These are phyloP conservation scores for Ulmus americana DNA, from an alignment of 331 rosid species.

Conservation along the genomic window DNA sequence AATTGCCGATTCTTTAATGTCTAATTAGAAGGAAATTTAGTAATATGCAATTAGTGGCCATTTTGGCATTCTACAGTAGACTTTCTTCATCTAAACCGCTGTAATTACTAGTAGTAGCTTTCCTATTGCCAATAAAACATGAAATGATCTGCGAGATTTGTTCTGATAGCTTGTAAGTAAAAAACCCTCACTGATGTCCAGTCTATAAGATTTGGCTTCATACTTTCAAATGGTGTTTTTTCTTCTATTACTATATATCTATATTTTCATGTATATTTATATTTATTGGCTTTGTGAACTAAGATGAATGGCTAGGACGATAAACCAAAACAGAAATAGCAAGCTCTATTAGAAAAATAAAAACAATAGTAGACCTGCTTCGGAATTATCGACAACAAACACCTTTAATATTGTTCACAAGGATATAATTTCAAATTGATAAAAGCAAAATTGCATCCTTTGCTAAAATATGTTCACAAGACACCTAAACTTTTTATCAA, in stretches of 20 bases:
- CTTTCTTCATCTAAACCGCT: conserved; percentile 1
- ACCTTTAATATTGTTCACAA: background rate
- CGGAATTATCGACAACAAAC: background rate
- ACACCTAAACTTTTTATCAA: conserved; percentile 1
- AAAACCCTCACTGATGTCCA: background rate
- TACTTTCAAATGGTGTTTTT: background rate
- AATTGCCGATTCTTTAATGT: conserved; percentile 5
- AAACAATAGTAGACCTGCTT: too few species aligned
- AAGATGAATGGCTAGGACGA: background rate
- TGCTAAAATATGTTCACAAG: too few species aligned
- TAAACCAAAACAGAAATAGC: background rate
- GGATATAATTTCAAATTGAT: too few species aligned
- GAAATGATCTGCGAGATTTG: conserved; percentile 15
- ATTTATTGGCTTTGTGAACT: background rate
- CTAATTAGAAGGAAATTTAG: conserved; percentile 20
- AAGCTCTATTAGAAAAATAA: too few species aligned
- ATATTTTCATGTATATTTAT: background rate
- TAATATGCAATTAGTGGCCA: conserved; percentile 11
- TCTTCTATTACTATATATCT: background rate
- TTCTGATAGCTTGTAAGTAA: conserved; percentile 2
- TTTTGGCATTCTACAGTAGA: conserved; percentile 9
- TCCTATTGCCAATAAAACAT: conserved; percentile 19
- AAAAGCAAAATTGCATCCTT: background rate
- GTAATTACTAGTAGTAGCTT: conserved; percentile 3
- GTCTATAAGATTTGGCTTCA: background rate